These are phyloP conservation scores for Fusarium ramigenum DNA, from an alignment of 2,329 filamentous ascomycete species.

Conservation along the genomic window DNA sequence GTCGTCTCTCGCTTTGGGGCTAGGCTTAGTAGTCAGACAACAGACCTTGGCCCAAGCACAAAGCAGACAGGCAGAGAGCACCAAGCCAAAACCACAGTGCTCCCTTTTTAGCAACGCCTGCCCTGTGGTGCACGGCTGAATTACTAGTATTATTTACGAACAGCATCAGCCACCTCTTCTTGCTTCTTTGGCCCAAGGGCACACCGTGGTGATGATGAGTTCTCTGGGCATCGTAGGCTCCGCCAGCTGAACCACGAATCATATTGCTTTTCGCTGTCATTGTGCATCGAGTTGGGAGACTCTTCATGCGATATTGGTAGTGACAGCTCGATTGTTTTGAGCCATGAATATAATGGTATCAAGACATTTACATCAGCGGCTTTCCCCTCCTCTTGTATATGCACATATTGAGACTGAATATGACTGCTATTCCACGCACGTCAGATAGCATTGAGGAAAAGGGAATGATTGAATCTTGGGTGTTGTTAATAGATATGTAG, in stretches of 20 bases:
- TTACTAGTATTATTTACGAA: neutral
- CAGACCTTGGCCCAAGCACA: slow-evolving; percentile 18
- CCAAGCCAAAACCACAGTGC: slow-evolving; percentile 16
- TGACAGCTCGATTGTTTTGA: neutral
- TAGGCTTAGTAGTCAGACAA: slow-evolving; percentile 5
- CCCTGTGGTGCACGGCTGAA: slow-evolving; percentile 30
- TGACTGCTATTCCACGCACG: neutral
- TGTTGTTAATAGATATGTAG: neutral
- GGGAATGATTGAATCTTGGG: neutral
- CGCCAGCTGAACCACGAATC: neutral
- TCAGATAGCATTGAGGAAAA: neutral
- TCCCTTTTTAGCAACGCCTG: slow-evolving; percentile 30
- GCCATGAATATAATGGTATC: neutral
- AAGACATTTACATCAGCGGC: neutral
- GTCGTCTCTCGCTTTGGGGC: slow-evolving; percentile 23
- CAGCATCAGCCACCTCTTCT: slow-evolving; percentile 23
- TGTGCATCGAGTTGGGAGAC: neutral
- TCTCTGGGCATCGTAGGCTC: slow-evolving; percentile 1
- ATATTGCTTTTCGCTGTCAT: neutral
- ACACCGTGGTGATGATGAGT: slow-evolving; percentile 14
- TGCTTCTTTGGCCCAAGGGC: slow-evolving; percentile 6
- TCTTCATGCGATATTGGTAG: neutral
- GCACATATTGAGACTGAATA: neutral
- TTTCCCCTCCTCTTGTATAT: neutral
- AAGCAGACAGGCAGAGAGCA: neutral